Percentiles rank a stretch among this genome's conserved stretches.
Conservation (phyloP, 2,329 filamentous ascomycete genomes). For the Diaporthe eres region DNA sequence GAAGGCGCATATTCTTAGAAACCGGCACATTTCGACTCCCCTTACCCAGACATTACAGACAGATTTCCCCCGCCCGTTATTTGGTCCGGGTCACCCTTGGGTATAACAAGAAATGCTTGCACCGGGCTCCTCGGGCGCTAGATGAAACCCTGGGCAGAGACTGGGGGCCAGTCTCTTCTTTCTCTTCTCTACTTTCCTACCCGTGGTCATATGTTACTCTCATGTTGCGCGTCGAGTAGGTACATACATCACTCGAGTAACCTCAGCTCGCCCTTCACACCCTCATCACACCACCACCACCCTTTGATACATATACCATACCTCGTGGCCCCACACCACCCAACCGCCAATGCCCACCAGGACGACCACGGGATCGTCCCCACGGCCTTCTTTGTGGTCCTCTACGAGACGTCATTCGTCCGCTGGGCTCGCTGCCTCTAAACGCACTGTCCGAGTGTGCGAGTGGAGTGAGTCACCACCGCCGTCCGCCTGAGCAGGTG, state of each 20-base stretch:
- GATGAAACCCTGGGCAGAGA: not conserved
- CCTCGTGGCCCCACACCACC: constrained; percentile 26
- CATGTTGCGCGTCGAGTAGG: not conserved
- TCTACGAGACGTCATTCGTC: not conserved
- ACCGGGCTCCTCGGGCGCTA: constrained; percentile 3
- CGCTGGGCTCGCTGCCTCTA: not conserved
- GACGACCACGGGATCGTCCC: constrained; percentile 12
- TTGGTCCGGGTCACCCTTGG: not conserved
- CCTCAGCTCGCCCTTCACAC: constrained; percentile 20
- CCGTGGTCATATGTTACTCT: not conserved
- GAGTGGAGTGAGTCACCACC: not conserved
- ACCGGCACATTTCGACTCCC: constrained; percentile 16
- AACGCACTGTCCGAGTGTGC: not conserved
- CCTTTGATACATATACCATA: not conserved
- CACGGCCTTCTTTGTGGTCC: not conserved
- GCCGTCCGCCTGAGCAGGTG: not conserved
- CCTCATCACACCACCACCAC: not conserved
- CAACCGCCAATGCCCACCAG: not conserved
- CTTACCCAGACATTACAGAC: constrained; percentile 2
- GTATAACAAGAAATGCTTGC: not conserved
- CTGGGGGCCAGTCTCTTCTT: not conserved
- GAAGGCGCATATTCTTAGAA: constrained; percentile 12
- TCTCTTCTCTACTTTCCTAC: not conserved
- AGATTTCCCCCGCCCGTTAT: not conserved
- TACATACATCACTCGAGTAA: not conserved